These are phyloP conservation scores for Colletotrichum spinosum DNA, from an alignment of 2,329 filamentous ascomycete genomes.

Conservation along the genomic window DNA sequence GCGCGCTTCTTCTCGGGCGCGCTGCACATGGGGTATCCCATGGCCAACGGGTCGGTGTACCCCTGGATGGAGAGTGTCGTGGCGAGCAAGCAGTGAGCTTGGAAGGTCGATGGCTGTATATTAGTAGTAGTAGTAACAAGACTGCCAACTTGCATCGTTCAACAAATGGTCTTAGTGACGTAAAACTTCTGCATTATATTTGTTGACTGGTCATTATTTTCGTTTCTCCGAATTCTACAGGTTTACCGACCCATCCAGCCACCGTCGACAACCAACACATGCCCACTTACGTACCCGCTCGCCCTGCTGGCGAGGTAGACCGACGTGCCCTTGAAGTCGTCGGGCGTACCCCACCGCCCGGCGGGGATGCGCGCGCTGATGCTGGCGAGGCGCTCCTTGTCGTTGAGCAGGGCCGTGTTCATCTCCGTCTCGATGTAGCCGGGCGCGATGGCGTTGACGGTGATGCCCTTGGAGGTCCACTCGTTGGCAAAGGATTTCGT, in stretches of 20 bases:
- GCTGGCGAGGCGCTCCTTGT: constrained; percentile 75
- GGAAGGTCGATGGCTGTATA: not conserved
- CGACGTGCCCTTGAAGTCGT: constrained; percentile 87
- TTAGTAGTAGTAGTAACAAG: not conserved
- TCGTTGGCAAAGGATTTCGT: constrained; percentile 90
- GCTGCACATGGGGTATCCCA: constrained; percentile 76
- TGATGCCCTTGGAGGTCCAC: constrained; percentile 83
- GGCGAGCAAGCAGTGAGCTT: constrained; percentile 41
- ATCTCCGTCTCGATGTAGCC: constrained; percentile 96
- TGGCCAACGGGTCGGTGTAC: constrained; percentile 67
- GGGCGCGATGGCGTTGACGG: constrained; percentile 89
- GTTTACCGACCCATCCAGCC: constrained; percentile 89
- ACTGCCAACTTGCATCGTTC: not conserved
- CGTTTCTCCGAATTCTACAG: not conserved
- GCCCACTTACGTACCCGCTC: constrained; percentile 85
- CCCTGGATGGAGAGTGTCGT: constrained; percentile 72
- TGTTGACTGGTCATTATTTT: no score
- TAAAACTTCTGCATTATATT: not conserved
- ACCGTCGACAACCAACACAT: constrained; percentile 86
- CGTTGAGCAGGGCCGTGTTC: constrained; percentile 84
- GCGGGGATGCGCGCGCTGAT: constrained; percentile 87
- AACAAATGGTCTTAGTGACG: not conserved
- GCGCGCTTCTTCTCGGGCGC: constrained; percentile 69
- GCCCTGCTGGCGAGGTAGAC: constrained; percentile 82
- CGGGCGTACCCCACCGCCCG: constrained; percentile 83